Evolutionary conservation across 768 basidiomycete species (phyloP).

Genomic region (Dentipellis fragilis): DNA sequence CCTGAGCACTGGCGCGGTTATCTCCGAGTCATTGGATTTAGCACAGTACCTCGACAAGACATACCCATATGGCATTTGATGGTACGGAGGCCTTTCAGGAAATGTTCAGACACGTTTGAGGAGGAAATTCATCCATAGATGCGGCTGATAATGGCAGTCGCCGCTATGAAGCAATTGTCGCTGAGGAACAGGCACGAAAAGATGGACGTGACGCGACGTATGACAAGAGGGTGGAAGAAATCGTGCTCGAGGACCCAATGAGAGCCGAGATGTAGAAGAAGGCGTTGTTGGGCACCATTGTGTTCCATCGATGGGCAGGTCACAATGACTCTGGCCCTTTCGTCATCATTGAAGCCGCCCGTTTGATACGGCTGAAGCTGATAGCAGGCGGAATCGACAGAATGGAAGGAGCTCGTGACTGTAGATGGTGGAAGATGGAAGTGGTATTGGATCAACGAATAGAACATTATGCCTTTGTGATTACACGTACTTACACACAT

Average conservation of each 20-base stretch:
- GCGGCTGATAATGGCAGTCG: no score
- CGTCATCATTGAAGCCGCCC: neutral
- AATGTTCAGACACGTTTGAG: neutral
- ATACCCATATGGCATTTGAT: slow-evolving; percentile 24
- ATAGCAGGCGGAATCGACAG: neutral
- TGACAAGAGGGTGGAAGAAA: neutral
- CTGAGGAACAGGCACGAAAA: no score
- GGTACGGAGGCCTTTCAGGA: neutral
- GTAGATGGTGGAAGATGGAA: neutral
- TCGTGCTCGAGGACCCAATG: neutral
- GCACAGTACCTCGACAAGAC: slow-evolving; percentile 40
- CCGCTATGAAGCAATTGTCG: neutral
- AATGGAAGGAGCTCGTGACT: neutral
- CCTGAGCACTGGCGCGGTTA: slow-evolving; percentile 24
- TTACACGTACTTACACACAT: no score
- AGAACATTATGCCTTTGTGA: no score
- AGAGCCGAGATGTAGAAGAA: neutral
- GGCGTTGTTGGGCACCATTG: neutral
- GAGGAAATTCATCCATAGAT: neutral
- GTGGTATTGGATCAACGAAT: neutral
- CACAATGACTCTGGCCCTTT: neutral
- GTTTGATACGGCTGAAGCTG: neutral
- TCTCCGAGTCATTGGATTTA: slow-evolving; percentile 37
- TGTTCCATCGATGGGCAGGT: neutral
- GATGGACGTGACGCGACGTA: no score